phyloP scores from a whole-genome alignment of 371 early-diverging fungal species.

The Smittium culicis region DNA sequence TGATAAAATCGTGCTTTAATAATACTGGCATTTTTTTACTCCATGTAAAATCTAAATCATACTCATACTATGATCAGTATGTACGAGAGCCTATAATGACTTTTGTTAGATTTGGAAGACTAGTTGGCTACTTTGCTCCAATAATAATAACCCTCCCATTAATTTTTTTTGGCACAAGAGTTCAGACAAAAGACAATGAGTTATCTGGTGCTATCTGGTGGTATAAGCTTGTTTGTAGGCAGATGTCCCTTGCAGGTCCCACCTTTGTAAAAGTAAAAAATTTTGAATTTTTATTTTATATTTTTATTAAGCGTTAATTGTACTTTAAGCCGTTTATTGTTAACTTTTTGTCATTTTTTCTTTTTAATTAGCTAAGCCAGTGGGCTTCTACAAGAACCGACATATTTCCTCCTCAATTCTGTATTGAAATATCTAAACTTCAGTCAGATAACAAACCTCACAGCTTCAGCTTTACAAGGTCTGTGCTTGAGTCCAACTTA shows the following conservation, averaged over 20 bases:
- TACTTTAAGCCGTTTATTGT: constrained; percentile 32
- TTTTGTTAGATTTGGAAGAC: constrained; percentile 40
- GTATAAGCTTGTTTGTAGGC: constrained; percentile 56
- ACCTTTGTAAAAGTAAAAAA: constrained; percentile 51
- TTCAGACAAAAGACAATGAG: constrained; percentile 38
- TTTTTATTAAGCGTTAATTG: not conserved
- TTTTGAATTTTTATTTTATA: not conserved
- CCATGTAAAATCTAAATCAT: too few species aligned
- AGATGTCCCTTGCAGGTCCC: constrained; percentile 78
- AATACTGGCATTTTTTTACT: too few species aligned
- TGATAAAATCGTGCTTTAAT: too few species aligned
- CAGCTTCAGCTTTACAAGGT: constrained; percentile 47
- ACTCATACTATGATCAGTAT: too few species aligned
- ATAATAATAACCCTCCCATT: constrained; percentile 40
- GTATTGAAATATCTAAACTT: constrained; percentile 56
- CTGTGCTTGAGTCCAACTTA: constrained; percentile 45
- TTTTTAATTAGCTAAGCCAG: constrained; percentile 50
- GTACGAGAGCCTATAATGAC: constrained; percentile 46
- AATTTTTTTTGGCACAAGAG: constrained; percentile 37
- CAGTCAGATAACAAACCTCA: constrained; percentile 75
- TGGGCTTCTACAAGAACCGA: constrained; percentile 92
- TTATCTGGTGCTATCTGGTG: constrained; percentile 60
- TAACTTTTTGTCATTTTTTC: not conserved
- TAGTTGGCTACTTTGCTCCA: constrained; percentile 48
- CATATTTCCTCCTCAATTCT: constrained; percentile 67